Evolutionary conservation across 2,329 filamentous ascomycete species (phyloP).

Genomic region (Xylaria digitata): DNA sequence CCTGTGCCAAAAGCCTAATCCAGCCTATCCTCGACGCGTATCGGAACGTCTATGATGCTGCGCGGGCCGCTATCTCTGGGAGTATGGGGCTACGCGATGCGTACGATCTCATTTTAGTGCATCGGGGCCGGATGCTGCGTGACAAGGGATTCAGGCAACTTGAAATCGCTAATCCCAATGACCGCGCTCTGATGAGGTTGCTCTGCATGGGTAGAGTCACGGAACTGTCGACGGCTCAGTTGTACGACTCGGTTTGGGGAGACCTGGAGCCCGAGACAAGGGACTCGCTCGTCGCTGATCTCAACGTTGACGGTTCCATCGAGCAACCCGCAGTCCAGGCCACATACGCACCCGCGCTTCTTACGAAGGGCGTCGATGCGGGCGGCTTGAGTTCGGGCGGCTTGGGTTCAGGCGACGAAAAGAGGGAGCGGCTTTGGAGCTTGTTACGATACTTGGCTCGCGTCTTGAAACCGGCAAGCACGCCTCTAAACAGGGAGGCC

Average conservation of each 20-base stretch:
- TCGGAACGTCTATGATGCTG: slow-evolving; percentile 47
- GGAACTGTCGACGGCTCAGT: slow-evolving; percentile 46
- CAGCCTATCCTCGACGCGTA: slow-evolving; percentile 51
- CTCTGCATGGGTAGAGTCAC: slow-evolving; percentile 53
- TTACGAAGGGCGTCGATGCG: slow-evolving; percentile 49
- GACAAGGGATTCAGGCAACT: slow-evolving; percentile 47
- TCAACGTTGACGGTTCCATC: slow-evolving; percentile 52
- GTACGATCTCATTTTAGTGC: slow-evolving; percentile 51
- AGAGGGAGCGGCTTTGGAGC: slow-evolving; percentile 42
- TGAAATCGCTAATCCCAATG: slow-evolving; percentile 41
- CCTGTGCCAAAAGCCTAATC: slow-evolving; percentile 49
- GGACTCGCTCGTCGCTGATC: slow-evolving; percentile 44
- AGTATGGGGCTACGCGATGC: slow-evolving; percentile 44
- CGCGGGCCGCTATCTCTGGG: slow-evolving; percentile 46
- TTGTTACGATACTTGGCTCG: slow-evolving; percentile 48
- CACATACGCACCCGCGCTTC: slow-evolving; percentile 54
- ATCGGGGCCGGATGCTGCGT: slow-evolving; percentile 47
- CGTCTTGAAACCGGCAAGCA: slow-evolving; percentile 36
- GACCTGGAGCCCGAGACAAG: slow-evolving; percentile 39
- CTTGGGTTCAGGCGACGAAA: slow-evolving; percentile 36
- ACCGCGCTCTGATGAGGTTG: slow-evolving; percentile 52
- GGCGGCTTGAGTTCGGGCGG: too few species aligned
- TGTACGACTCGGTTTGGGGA: slow-evolving; percentile 48
- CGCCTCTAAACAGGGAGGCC: not conserved
- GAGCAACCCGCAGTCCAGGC: slow-evolving; percentile 51